Conservation (phyloP, 108 stramenopile species). For the Skeletonema menzelii region DNA sequence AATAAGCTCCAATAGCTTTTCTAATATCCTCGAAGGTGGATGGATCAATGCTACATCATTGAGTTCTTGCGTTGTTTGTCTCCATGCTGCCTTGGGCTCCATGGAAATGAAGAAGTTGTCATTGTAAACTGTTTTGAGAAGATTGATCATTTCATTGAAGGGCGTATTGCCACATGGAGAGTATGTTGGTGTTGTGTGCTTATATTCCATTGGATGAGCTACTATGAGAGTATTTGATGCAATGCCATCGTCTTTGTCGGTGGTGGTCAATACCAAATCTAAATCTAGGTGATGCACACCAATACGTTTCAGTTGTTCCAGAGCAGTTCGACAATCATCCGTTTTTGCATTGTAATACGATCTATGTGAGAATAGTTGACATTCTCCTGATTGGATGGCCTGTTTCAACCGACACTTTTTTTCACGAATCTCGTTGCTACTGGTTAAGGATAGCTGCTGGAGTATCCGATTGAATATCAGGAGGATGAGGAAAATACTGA, state of each 20-base stretch:
- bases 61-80: slow-evolving; percentile 4
- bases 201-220: slow-evolving; percentile 32
- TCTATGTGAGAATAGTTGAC: slow-evolving; percentile 10
- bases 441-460: no score
- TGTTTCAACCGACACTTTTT: slow-evolving; percentile 7
- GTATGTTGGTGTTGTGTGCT: slow-evolving; percentile 1
- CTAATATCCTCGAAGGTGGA: slow-evolving; percentile 15
- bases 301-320: slow-evolving; percentile 1
- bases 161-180: slow-evolving; percentile 15
- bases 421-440: background rate
- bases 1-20: background rate
- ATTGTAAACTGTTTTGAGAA: slow-evolving; percentile 12
- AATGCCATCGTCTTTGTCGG: background rate
- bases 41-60: slow-evolving; percentile 14
- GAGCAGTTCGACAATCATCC: background rate
- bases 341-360: slow-evolving; percentile 3
- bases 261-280: slow-evolving; percentile 10
- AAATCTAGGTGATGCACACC: slow-evolving; percentile 20
- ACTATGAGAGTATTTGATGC: background rate
- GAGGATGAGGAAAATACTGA: no score
- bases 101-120: slow-evolving; percentile 18
- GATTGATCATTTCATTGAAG: slow-evolving; percentile 18
- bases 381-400: slow-evolving; percentile 3
- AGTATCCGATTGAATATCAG: no score
- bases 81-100: slow-evolving; percentile 33